Evolutionary conservation across 140 eudicot species (phyloP).

Genomic region (Ambrosia hybrid): DNA sequence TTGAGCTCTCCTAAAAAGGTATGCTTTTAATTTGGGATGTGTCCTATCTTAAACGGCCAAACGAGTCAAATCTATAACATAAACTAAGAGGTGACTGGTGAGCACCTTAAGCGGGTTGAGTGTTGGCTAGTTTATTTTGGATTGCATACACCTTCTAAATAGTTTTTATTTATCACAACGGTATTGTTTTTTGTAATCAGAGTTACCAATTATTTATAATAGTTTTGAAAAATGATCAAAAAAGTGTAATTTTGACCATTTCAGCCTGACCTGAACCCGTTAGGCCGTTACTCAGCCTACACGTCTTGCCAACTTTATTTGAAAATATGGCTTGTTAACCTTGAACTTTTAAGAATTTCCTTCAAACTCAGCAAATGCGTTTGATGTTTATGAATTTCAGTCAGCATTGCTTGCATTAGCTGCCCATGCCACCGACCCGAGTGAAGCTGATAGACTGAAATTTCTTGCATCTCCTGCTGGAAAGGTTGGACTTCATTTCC

Average conservation of each 20-base stretch:
- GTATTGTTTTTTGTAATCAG: neutral
- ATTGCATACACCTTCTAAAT: neutral
- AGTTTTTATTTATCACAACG: neutral
- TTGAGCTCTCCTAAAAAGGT: conserved; percentile 12
- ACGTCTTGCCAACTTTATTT: neutral
- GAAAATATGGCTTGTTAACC: neutral
- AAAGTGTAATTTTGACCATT: neutral
- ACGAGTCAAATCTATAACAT: neutral
- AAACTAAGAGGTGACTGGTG: neutral
- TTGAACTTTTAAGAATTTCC: neutral
- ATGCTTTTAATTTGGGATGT: neutral
- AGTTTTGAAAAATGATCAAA: neutral
- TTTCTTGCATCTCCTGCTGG: conserved; percentile 14
- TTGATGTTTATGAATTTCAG: neutral
- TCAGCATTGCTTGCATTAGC: conserved; percentile 15
- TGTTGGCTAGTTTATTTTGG: neutral
- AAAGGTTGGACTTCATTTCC: conserved; percentile 10
- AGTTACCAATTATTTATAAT: neutral
- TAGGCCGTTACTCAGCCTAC: neutral
- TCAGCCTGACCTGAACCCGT: neutral
- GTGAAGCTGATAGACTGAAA: conserved; percentile 5
- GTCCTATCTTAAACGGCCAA: neutral
- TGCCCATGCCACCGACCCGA: conserved; percentile 11
- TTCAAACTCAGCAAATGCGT: neutral
- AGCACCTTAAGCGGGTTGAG: neutral